Evolutionary conservation across 345 rosid species (phyloP).

Genomic region (Trapa incisa): DNA sequence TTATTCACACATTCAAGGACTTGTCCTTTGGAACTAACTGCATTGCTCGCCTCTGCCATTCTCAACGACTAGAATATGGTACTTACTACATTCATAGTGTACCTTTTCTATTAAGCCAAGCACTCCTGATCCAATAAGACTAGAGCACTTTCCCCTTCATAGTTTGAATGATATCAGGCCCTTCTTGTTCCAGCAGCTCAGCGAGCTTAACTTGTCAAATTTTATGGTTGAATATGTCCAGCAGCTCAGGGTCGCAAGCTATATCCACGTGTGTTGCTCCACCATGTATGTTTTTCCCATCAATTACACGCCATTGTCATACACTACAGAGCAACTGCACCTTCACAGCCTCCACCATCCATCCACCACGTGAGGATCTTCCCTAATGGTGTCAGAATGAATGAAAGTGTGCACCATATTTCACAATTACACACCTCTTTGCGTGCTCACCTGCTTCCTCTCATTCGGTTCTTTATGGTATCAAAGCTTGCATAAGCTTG

Average conservation of each 20-base stretch:
- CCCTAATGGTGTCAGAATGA: too few relatives aligned
- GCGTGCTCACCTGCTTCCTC: too few relatives aligned
- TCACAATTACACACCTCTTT: too few relatives aligned
- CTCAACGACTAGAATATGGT: constrained; percentile 29
- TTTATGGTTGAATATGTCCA: too few relatives aligned
- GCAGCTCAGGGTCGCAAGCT: constrained; percentile 48
- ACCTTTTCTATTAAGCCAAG: constrained; percentile 60
- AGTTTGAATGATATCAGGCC: constrained; percentile 49
- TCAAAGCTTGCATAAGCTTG: too few relatives aligned
- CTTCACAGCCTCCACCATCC: too few relatives aligned
- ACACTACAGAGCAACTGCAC: neutral
- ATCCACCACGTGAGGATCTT: too few relatives aligned
- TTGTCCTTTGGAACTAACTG: neutral
- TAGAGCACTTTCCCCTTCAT: constrained; percentile 53
- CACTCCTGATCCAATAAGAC: constrained; percentile 40
- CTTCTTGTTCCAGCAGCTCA: constrained; percentile 47
- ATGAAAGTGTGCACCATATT: too few relatives aligned
- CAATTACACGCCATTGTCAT: neutral
- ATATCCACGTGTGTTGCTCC: constrained; percentile 67
- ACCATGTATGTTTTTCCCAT: constrained; percentile 20
- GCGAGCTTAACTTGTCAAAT: constrained; percentile 44
- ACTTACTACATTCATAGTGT: neutral
- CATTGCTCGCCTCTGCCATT: neutral
- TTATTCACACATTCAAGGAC: neutral
- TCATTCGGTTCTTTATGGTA: too few relatives aligned